Evolutionary conservation across 352 stramenopile species (phyloP).

Genomic region (Globisporangium radiosum): DNA sequence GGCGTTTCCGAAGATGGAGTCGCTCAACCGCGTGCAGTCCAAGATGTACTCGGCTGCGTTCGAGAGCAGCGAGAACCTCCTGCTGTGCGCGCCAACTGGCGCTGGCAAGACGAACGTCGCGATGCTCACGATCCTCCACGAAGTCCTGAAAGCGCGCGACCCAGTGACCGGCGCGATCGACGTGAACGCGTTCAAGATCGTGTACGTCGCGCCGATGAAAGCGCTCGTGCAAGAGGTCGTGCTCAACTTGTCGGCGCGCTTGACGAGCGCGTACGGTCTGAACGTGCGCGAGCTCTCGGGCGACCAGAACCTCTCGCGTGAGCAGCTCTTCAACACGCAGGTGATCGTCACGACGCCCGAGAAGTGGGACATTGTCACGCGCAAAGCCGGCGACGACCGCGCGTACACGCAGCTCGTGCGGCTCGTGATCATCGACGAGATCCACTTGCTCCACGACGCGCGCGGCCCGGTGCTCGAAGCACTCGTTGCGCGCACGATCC

Average conservation of each 20-base stretch:
- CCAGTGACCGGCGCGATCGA: constrained; percentile 86
- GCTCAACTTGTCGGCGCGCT: constrained; percentile 93
- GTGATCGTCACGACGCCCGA: constrained; percentile 99
- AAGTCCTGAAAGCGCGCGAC: constrained; percentile 92
- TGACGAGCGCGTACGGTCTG: constrained; percentile 92
- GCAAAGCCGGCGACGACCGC: constrained; percentile 95
- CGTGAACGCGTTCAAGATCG: constrained; percentile 98
- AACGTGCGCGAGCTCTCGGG: constrained; percentile 96
- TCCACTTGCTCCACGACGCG: constrained; percentile 99
- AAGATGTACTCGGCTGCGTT: constrained; percentile 94
- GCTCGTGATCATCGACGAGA: constrained; percentile 99
- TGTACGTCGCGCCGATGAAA: constrained; percentile 99
- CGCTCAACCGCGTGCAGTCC: constrained; percentile 98
- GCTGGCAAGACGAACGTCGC: constrained; percentile 99
- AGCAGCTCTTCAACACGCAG: constrained; percentile 98
- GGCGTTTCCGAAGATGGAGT: constrained; percentile 97
- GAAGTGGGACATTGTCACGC: constrained; percentile 99
- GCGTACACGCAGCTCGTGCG: constrained; percentile 98
- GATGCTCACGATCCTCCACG: constrained; percentile 98
- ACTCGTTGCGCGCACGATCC: constrained; percentile 95
- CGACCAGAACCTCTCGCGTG: constrained; percentile 96
- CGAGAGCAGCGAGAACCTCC: constrained; percentile 94
- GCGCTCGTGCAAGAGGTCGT: constrained; percentile 99
- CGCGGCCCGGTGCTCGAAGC: constrained; percentile 97
- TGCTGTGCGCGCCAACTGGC: constrained; percentile 98